A percentile compares a stretch with the other conserved stretches of the same genome.
Evolutionary conservation across 2,329 filamentous ascomycete genomes (phyloP).

Genomic region (Onygenales sp.): DNA sequence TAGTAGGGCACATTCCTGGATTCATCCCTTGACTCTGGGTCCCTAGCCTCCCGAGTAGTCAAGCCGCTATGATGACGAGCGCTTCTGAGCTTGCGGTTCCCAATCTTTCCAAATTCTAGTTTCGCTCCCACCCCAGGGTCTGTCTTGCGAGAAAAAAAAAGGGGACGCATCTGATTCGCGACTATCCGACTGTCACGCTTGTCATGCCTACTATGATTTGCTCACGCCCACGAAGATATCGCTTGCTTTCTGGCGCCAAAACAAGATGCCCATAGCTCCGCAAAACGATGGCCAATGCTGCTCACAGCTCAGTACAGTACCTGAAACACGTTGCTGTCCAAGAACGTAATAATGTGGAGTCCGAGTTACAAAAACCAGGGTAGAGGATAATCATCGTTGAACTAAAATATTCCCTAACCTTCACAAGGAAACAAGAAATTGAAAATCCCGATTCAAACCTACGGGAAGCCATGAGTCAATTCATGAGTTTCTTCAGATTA

Average conservation of each 20-base stretch:
- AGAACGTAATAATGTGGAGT: background rate
- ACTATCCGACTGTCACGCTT: too few species aligned
- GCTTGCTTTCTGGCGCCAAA: background rate
- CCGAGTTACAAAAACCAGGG: background rate
- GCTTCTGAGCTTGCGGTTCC: background rate
- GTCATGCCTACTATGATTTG: background rate
- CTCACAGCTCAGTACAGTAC: background rate
- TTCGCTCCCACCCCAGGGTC: background rate
- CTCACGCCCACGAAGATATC: background rate
- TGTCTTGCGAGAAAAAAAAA: background rate
- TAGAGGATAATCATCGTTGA: background rate
- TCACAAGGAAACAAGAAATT: background rate
- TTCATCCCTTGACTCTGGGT: background rate
- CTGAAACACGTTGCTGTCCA: constrained; percentile 1
- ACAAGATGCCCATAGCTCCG: background rate
- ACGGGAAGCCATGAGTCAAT: background rate
- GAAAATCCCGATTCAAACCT: background rate
- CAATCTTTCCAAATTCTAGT: background rate
- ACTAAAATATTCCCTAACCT: background rate
- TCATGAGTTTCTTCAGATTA: background rate
- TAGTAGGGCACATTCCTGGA: background rate
- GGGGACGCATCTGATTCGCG: background rate
- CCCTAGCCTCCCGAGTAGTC: background rate
- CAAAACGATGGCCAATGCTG: background rate
- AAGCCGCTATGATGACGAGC: background rate